Base-by-base conservation (phyloP, 108 stramenopile genomes). In the Epipyxis sp. region DNA sequence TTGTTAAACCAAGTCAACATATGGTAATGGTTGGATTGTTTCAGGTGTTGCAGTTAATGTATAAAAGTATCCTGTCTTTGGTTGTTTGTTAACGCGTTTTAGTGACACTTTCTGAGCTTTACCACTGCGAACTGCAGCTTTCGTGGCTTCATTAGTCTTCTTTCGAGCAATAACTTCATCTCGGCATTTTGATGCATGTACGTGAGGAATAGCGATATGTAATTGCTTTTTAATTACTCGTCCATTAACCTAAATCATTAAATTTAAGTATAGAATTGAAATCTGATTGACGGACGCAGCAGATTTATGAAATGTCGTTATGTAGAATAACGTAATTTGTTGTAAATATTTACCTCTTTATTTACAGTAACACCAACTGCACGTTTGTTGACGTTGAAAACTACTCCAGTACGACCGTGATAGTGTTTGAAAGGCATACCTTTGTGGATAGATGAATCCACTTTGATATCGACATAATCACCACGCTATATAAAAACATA, bases 361-460 rank as follows among this genome's bases (percentile, higher is more conserved):
- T 97, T 97, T 40, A 99, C 95, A 87, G 92, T 93, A 0, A 99
- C 92, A 72, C 97, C 97, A 69, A 99, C 89, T 40, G 97, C 87
- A 32, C 91, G 80, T 88, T 95, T 96, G 89, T 95, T 97, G 42
- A 99, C 94, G 81, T 99, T 98, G 93, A 95, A 99, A 59, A 99
- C 90, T 45, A 98, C 92, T 57, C 98, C 98, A 50, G 98, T 99
- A 59, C 97, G 94, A 80, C 98, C 98, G 85, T 99, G 98, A 93
- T 97, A 99, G 89, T 90, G 88, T 91, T 97, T 97, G 95, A 95
- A 93, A 67, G 98, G 98, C 98, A 99, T 99, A 89, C 98, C 98
- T 92, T 97, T 97, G 91, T 97, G 97, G 77, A 95, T 86, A 80
- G 95, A 91, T 27, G 95, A 92, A 89, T 99, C 89, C 79, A 92